Evolutionary conservation across 306 rosid species (phyloP).

Genomic region (Dalbergia cultrata): DNA sequence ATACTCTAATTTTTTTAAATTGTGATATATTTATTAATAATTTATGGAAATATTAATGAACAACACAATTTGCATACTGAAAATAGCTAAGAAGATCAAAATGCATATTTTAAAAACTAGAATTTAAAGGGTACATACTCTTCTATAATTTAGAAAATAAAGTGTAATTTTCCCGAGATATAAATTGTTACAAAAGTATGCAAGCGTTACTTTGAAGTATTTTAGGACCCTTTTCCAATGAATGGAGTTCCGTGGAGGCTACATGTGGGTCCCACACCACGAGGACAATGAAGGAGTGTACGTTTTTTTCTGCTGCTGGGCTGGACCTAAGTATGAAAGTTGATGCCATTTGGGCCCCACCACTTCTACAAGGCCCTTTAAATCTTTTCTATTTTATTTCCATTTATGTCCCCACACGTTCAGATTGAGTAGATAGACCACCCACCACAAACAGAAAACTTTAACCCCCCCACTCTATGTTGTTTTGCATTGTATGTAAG

Average conservation of each 20-base stretch:
- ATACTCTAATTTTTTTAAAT: too few relatives aligned
- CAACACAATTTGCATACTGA: too few relatives aligned
- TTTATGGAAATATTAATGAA: too few relatives aligned
- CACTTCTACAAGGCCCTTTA: neutral
- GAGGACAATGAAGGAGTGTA: neutral
- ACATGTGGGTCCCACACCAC: neutral
- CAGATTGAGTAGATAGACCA: conserved; percentile 26
- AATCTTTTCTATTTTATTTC: conserved; percentile 14
- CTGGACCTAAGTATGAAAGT: neutral
- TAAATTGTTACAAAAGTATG: too few relatives aligned
- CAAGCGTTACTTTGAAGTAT: too few relatives aligned
- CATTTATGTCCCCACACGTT: conserved; percentile 30
- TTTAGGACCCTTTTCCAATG: too few relatives aligned
- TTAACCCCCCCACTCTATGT: conserved; percentile 29
- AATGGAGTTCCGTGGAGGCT: neutral
- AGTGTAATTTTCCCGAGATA: too few relatives aligned
- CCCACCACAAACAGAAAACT: conserved; percentile 4
- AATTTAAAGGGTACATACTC: too few relatives aligned
- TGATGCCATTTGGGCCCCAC: conserved; percentile 7
- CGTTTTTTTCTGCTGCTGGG: neutral
- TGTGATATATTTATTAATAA: too few relatives aligned
- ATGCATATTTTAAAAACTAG: too few relatives aligned
- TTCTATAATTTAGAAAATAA: too few relatives aligned
- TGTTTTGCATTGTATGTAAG: neutral
- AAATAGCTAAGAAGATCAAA: too few relatives aligned